These are phyloP conservation scores for Phenoliferia sp. DNA, from an alignment of 1,284 basidiomycete genomes.

Conservation along the genomic window DNA sequence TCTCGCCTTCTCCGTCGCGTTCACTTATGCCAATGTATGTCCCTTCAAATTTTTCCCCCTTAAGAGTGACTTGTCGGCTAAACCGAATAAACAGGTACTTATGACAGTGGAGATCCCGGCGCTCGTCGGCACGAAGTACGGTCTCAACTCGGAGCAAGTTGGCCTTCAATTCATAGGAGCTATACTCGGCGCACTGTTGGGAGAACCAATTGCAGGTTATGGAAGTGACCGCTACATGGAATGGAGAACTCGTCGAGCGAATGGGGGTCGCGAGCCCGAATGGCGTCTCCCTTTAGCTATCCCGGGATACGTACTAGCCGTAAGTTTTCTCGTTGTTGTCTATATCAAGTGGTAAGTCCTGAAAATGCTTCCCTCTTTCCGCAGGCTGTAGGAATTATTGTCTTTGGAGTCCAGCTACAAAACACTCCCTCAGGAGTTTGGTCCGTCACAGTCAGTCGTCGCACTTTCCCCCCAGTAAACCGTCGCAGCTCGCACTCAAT, in stretches of 20 bases:
- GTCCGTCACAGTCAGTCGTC: too few species aligned
- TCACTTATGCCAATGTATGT: slow-evolving; percentile 21
- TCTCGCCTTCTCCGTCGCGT: slow-evolving; percentile 15
- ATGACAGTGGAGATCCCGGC: slow-evolving; percentile 29
- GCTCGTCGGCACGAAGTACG: slow-evolving; percentile 16
- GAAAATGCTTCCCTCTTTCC: background rate
- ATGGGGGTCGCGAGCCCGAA: slow-evolving; percentile 21
- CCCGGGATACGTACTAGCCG: slow-evolving; percentile 17
- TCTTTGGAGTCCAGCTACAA: slow-evolving; percentile 24
- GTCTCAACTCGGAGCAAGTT: slow-evolving; percentile 20
- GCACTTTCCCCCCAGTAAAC: too few species aligned
- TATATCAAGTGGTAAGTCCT: background rate
- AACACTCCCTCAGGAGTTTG: slow-evolving; percentile 12
- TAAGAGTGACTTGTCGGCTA: too few species aligned
- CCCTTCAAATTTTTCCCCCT: too few species aligned
- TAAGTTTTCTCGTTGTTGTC: background rate
- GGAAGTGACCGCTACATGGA: slow-evolving; percentile 22
- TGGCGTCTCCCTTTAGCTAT: slow-evolving; percentile 20
- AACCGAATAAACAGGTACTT: too few species aligned
- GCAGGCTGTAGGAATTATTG: slow-evolving; percentile 21
- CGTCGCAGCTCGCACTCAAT: too few species aligned
- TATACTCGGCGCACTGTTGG: slow-evolving; percentile 15
- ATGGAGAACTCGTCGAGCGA: slow-evolving; percentile 11
- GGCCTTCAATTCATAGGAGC: slow-evolving; percentile 19
- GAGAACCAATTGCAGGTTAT: slow-evolving; percentile 23